phyloP scores from a whole-genome alignment of 1,284 basidiomycete genomes.

The Tranzscheliella williamsii region DNA sequence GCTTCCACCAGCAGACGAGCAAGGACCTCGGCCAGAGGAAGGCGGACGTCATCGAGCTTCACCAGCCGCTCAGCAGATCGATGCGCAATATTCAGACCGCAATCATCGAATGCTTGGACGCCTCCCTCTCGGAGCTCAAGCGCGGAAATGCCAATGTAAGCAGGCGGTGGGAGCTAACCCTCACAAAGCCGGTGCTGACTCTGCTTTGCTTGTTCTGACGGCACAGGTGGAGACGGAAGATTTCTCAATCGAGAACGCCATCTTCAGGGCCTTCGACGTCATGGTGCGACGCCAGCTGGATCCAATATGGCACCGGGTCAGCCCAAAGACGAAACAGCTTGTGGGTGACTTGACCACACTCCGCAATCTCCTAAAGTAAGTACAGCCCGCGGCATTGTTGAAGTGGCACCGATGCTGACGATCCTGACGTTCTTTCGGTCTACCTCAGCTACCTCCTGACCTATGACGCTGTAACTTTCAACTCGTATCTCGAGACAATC shows the following conservation, averaged over 20 bases:
- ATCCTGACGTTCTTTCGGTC: not conserved
- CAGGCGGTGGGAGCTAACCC: no score
- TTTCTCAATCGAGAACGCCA: slow-evolving; percentile 86
- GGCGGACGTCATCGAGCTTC: slow-evolving; percentile 90
- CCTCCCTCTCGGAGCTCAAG: slow-evolving; percentile 86
- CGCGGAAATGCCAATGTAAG: slow-evolving; percentile 79
- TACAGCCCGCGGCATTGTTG: no score
- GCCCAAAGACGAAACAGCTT: slow-evolving; percentile 85
- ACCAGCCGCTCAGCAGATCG: slow-evolving; percentile 79
- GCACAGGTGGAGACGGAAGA: slow-evolving; percentile 87
- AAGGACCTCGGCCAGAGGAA: slow-evolving; percentile 62
- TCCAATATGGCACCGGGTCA: slow-evolving; percentile 94
- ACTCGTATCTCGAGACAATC: slow-evolving; percentile 87
- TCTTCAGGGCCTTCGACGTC: slow-evolving; percentile 90
- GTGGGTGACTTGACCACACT: slow-evolving; percentile 85
- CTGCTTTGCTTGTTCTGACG: no score
- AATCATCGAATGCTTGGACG: slow-evolving; percentile 92
- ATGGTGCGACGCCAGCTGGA: slow-evolving; percentile 87
- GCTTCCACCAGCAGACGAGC: slow-evolving; percentile 69
- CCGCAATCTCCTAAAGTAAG: slow-evolving; percentile 78
- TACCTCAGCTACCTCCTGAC: slow-evolving; percentile 76
- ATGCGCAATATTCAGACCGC: slow-evolving; percentile 91
- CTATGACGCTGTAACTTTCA: slow-evolving; percentile 88
- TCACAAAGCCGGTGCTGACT: no score
- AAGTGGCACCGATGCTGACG: not conserved